phyloP scores from a whole-genome alignment of 2,329 filamentous ascomycete species.

The Phoma herbarum region DNA sequence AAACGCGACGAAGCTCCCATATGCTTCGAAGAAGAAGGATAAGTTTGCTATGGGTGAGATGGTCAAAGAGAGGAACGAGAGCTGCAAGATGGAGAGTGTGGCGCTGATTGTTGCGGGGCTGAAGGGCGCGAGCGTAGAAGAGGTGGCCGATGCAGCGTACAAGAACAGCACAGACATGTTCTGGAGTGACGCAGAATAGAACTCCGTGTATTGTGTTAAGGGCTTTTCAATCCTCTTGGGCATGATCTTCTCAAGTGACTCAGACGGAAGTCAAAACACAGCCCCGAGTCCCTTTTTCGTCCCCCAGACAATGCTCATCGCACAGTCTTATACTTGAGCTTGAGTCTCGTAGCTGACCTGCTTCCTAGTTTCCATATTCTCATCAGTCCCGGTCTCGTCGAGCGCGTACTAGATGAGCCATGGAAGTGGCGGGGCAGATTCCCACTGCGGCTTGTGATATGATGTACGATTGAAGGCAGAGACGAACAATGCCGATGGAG shows the following conservation, averaged over 20 bases:
- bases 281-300: not conserved
- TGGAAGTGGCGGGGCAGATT: not conserved
- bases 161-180: conserved; percentile 45
- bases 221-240: not conserved
- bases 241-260: not conserved
- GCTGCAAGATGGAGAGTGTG: conserved; percentile 59
- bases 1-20: conserved; percentile 51
- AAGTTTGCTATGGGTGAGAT: conserved; percentile 58
- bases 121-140: conserved; percentile 55
- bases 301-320: not conserved
- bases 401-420: not conserved
- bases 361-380: not conserved
- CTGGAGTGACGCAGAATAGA: not conserved
- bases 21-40: conserved; percentile 58
- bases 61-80: conserved; percentile 63
- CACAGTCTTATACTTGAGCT: not conserved
- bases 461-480: not conserved
- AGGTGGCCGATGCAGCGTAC: conserved; percentile 55
- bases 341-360: not conserved
- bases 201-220: not conserved
- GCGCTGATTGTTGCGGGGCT: conserved; percentile 60
- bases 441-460: no score
- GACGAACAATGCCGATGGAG: not conserved
- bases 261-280: not conserved
- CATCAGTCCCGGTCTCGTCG: not conserved